phyloP scores from a whole-genome alignment of 192 early-diverging fungal species.

The Coemansia sp. region DNA sequence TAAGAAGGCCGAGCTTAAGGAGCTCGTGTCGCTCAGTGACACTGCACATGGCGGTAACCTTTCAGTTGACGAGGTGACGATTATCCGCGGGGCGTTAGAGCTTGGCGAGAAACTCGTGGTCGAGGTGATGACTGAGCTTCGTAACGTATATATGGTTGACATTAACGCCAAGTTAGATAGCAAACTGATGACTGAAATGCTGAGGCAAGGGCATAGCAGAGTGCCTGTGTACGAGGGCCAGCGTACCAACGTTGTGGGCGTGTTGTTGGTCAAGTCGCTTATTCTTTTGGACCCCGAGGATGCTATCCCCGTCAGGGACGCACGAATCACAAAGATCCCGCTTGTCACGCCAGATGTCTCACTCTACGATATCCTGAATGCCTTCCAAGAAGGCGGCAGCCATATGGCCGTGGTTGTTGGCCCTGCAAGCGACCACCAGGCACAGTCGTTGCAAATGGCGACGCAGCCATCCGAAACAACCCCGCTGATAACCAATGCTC shows the following conservation, averaged over 20 bases:
- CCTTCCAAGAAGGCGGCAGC: constrained; percentile 79
- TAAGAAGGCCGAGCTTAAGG: constrained; percentile 73
- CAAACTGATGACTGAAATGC: constrained; percentile 59
- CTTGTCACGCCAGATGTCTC: constrained; percentile 49
- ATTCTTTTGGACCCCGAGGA: constrained; percentile 76
- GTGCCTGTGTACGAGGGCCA: constrained; percentile 71
- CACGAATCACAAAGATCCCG: constrained; percentile 54
- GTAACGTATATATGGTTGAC: constrained; percentile 68
- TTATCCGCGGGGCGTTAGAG: constrained; percentile 76
- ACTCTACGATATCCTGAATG: constrained; percentile 74
- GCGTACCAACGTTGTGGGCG: constrained; percentile 68
- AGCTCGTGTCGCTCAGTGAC: constrained; percentile 75
- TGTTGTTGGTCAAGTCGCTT: constrained; percentile 73
- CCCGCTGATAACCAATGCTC: constrained; percentile 14
- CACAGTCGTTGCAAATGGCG: neutral
- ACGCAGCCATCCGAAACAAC: constrained; percentile 9
- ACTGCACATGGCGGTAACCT: constrained; percentile 66
- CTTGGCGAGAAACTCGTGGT: constrained; percentile 69
- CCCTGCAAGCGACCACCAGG: neutral
- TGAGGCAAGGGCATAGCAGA: constrained; percentile 69
- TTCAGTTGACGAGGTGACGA: constrained; percentile 76
- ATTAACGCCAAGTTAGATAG: constrained; percentile 62
- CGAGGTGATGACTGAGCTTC: constrained; percentile 70
- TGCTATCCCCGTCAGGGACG: constrained; percentile 61
- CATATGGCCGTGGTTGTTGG: constrained; percentile 67